A percentile compares a stretch with the other conserved stretches of the same genome.
Conservation (phyloP, 805 yeast genomes). For the Zygotorulaspora chibaensis region DNA sequence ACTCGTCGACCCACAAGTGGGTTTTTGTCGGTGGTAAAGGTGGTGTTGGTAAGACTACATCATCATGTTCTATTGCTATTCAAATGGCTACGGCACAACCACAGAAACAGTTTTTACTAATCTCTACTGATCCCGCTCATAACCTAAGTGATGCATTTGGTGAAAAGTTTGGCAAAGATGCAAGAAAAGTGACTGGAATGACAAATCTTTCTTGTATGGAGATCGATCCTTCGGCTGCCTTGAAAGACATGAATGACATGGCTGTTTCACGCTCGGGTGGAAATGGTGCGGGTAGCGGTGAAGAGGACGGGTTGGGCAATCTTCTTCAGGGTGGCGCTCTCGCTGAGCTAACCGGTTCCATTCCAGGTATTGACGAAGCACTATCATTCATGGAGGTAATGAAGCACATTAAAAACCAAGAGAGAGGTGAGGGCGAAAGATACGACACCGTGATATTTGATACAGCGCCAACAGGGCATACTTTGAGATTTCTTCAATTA, state of each 20-base stretch:
- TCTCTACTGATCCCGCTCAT: constrained; percentile 98
- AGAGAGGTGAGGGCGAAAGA: constrained; percentile 38
- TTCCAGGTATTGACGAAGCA: constrained; percentile 99
- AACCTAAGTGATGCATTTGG: constrained; percentile 97
- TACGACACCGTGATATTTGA: constrained; percentile 93
- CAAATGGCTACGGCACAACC: constrained; percentile 87
- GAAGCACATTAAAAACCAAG: constrained; percentile 87
- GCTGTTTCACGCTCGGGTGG: constrained; percentile 35
- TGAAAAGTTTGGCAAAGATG: constrained; percentile 96
- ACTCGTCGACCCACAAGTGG: constrained; percentile 79
- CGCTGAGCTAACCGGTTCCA: constrained; percentile 86
- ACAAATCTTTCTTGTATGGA: constrained; percentile 93
- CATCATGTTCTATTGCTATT: constrained; percentile 91
- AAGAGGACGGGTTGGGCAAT: constrained; percentile 30
- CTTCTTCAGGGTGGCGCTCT: constrained; percentile 38
- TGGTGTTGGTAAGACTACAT: constrained; percentile 98
- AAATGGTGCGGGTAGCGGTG: constrained; percentile 46
- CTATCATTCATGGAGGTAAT: constrained; percentile 96
- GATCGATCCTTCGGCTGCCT: constrained; percentile 91
- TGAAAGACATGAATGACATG: constrained; percentile 75
- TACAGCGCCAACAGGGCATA: constrained; percentile 99
- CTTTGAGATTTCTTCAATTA: constrained; percentile 87
- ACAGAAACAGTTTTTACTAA: constrained; percentile 71
- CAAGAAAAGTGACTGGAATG: constrained; percentile 87
- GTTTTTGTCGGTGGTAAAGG: constrained; percentile 99